Evolutionary conservation across 768 basidiomycete species (phyloP).

Genomic region (Lactarius deliciosus): DNA sequence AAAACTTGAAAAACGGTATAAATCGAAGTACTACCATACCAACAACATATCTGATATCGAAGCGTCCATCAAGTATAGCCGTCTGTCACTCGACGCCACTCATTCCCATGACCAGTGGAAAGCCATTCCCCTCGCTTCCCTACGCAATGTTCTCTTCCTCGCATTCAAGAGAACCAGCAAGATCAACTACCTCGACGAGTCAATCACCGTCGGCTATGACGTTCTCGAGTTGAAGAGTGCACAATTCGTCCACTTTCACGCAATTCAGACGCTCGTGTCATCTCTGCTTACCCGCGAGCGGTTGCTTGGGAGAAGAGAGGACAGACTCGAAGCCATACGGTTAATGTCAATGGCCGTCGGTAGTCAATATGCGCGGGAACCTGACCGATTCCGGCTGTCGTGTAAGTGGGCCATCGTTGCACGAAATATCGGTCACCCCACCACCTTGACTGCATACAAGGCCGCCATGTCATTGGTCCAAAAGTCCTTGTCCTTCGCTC

Average conservation of each 20-base stretch:
- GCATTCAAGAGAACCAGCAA: background rate
- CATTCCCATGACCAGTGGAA: background rate
- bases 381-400: background rate
- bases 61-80: background rate
- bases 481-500: background rate
- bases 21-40: background rate
- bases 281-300: background rate
- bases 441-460: background rate
- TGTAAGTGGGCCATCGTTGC: background rate
- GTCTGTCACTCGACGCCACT: background rate
- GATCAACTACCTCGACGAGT: conserved; percentile 1
- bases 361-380: background rate
- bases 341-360: background rate
- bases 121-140: too few species aligned
- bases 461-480: background rate
- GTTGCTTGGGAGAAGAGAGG: background rate
- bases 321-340: background rate
- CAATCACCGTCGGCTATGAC: background rate
- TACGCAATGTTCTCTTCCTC: background rate
- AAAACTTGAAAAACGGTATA: background rate
- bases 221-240: background rate
- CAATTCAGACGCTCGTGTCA: background rate
- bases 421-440: background rate
- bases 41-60: background rate
- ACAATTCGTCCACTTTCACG: background rate